phyloP scores from a whole-genome alignment of 2,329 filamentous ascomycete species.

The Calonectria pauciramosa region DNA sequence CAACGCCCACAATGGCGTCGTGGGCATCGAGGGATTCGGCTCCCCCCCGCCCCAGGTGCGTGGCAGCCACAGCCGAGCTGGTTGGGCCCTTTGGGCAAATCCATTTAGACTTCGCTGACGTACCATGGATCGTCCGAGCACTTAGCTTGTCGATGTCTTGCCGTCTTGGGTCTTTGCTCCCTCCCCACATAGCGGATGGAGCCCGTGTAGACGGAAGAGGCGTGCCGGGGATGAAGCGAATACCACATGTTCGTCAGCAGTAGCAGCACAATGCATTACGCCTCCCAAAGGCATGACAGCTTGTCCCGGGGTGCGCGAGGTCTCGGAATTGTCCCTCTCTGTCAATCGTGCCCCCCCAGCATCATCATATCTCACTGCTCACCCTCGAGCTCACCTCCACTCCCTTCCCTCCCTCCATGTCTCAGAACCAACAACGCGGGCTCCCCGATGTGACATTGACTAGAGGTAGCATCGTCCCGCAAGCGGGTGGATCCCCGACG shows the following conservation, averaged over 20 bases:
- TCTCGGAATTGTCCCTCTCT: background rate
- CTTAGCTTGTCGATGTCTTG: constrained; percentile 31
- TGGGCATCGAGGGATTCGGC: constrained; percentile 7
- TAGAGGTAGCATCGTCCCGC: constrained; percentile 30
- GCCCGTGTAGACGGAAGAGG: constrained; percentile 32
- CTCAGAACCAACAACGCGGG: constrained; percentile 21
- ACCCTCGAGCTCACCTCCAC: background rate
- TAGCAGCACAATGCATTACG: background rate
- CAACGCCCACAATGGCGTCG: background rate
- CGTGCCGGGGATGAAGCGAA: constrained; percentile 30
- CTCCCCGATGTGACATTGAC: constrained; percentile 24
- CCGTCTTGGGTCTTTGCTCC: constrained; percentile 32
- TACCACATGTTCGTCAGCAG: background rate
- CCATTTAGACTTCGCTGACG: constrained; percentile 26
- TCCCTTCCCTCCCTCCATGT: background rate
- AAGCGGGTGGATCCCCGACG: constrained; percentile 21
- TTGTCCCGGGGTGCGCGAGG: background rate
- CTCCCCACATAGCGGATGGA: constrained; percentile 10
- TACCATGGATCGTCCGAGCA: constrained; percentile 14
- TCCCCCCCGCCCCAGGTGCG: constrained; percentile 5
- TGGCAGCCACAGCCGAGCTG: constrained; percentile 21
- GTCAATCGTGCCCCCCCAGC: background rate
- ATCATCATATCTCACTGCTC: background rate
- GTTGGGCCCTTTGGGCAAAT: constrained; percentile 22
- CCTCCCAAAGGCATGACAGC: background rate